Evolutionary conservation across 2,329 filamentous ascomycete genomes (phyloP), one percentile per base, ranked within the genome.

Genomic region (Diatrype stigma): DNA sequence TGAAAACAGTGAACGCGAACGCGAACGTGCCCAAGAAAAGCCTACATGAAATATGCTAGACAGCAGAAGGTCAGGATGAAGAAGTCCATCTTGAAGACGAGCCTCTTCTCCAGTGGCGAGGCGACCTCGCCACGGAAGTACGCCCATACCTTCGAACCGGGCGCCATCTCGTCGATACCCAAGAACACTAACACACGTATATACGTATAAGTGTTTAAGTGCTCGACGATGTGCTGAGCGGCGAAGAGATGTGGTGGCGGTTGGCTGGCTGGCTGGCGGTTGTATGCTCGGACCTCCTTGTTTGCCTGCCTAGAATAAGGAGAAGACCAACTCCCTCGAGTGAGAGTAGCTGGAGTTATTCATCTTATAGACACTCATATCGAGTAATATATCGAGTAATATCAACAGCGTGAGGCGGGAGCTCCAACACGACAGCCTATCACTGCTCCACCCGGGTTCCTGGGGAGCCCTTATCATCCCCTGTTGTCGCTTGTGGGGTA

Each of bases 31-130:
- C n/a, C n/a, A n/a, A n/a, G n/a, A n/a, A 14, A 34, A 14, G 30
- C 30, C 14, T 37, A 37, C 34, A 37, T 37, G 44, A 65, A 63
- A 47, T 63, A 65, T 2, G 59, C 59, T 10, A 64, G 51, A 32
- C 56, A 63, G 16, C 56, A 57, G 46, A 64, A 64, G 3, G 57
- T 62, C 10, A 66, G 55, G 50, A 66, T 65, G 56, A 61, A 64
- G 37, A 62, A 58, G 47, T 66, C 64, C 28, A 66, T 59, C 52
- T 66, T 65, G 58, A 62, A 62, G 7, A 66, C 47, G 6, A 65
- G 56, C 53, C 56, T 62, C 58, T 62, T 61, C 53, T 65, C 63
- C 4, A 42, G 35, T 12, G 28, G 2, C 34, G 12, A 30, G 26
- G 26, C n/a, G 34, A 12, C 6, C 28, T 49, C 42, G 16, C 42